Evolutionary conservation across 1,139 yeast genomes (phyloP), one percentile per base, ranked within the genome.

Genomic region (Debaryomyces sp.): DNA sequence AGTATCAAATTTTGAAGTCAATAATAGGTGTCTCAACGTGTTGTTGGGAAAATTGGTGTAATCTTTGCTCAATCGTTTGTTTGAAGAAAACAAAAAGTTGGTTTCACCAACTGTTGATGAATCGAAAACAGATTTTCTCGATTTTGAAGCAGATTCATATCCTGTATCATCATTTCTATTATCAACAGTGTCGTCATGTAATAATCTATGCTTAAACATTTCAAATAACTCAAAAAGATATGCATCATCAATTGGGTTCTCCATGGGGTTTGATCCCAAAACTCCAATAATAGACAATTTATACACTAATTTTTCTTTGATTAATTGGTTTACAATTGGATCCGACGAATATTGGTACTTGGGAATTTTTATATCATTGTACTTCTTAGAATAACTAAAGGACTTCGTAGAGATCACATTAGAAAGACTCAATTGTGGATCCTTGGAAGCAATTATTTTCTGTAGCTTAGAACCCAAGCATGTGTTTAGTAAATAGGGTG

Each of bases 1-100:
- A 0, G 98, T 92, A 61, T 92, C 97, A 63, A 89, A 92, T 69
- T 91, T 89, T 5, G 96, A 85, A 37, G 96, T 89, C 36, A 41
- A 41, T 13, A 41, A 41, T 30, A 41, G 32, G 32, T 41, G 29
- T 13, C 43, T 41, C 13, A 41, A 41, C 8, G 43, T 41, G 32
- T 41, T 41, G 17, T 41, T 41, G 15, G 43, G 43, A n/a, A 18
- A 41, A 13, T 30, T 29, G 13, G 36, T 30, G 13, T 41, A 41
- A 18, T 41, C 43, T 17, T 41, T 41, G 36, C 23, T 41, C 12
- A 41, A 30, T 30, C 36, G 35, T n/a, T 41, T 41, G 13, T 41
- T 41, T 9, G 43, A 41, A n/a, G 43, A 27, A 27, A 43, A 43
- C 37, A 32, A 27, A 30, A 62, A 54, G 18, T 52, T 51, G 21